Evolutionary conservation across 176 grass and related monocot species (phyloP).

Genomic region (Dendrocalamus sinicus): DNA sequence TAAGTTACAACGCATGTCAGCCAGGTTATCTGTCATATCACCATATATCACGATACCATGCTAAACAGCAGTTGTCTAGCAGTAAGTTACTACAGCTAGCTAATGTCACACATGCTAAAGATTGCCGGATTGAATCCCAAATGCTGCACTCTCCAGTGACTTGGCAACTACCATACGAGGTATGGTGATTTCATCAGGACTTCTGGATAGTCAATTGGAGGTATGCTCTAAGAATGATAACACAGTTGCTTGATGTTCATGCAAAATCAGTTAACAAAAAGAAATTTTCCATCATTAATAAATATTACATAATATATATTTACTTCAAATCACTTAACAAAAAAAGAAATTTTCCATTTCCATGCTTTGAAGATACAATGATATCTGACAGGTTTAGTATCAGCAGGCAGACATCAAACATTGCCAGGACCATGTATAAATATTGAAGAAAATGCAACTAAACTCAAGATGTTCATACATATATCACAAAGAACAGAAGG

Average conservation of each 20-base stretch:
- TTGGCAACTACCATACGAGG: neutral
- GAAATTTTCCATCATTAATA: neutral
- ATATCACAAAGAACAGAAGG: slow-evolving; percentile 9
- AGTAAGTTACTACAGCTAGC: too few relatives aligned
- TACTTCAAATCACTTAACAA: neutral
- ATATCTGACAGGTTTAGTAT: neutral
- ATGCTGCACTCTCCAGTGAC: neutral
- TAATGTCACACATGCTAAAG: too few relatives aligned
- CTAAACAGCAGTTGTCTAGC: too few relatives aligned
- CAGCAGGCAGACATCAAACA: slow-evolving; percentile 12
- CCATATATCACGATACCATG: too few relatives aligned
- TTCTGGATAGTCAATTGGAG: neutral
- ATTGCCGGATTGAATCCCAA: too few relatives aligned
- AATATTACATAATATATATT: neutral
- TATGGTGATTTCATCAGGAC: neutral
- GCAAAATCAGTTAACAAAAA: neutral
- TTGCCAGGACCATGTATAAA: neutral
- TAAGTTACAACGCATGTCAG: too few relatives aligned
- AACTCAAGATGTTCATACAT: slow-evolving; percentile 29
- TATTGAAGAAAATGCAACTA: slow-evolving; percentile 10
- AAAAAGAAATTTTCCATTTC: neutral
- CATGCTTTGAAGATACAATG: neutral
- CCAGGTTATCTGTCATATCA: too few relatives aligned
- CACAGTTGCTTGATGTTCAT: neutral
- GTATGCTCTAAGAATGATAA: slow-evolving; percentile 19